Evolutionary conservation across 768 basidiomycete genomes (phyloP), one percentile per base, ranked within the genome.

Genomic region (Tricholoma sp.): DNA sequence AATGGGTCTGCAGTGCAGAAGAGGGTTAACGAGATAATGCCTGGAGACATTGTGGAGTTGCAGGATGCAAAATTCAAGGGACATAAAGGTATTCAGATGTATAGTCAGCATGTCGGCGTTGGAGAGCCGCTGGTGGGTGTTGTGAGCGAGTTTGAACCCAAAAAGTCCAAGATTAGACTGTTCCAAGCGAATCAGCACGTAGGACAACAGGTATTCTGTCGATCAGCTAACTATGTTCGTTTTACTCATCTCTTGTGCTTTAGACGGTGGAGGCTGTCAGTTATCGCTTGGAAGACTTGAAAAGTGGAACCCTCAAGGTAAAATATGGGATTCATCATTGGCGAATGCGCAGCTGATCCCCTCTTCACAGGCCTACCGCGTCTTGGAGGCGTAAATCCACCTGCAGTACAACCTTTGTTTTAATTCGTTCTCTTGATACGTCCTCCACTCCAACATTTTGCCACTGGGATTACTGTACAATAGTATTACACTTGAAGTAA

Each of bases 181-280:
- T 87, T 87, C 68, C 91, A 95, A 68, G 93, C 93, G 53, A 94
- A 91, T 68, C 85, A 89, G 66, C 89, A 88, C 63, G 88, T 89
- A 64, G 85, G 89, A 49, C 89, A 86, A 61, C 88, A 90, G 81
- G 89, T 88, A 58, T 36, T 52, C 53, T 59, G 61, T 57, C 58
- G 61, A 57, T n/a, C 15, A 52, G 20, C 44, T n/a, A 42, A 50
- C 20, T 32, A 31, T 44, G 49, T 47, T 55, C 6, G 42, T 34
- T 28, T 31, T 56, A 24, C 47, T 28, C 8, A 53, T 9, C 33
- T 44, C 42, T 9, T 24, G 33, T 57, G 13, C 44, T 59, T 2
- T 59, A 77, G 74, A 77, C 76, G 59, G 86, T 93, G 31, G 91
- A 93, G 65, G 78, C 76, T 50, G 86, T 82, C n/a, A 94, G 88